Evolutionary conservation across 805 yeast species (phyloP), one percentile per base, ranked within the genome.

Genomic region (Kazachstania kunashirensis): DNA sequence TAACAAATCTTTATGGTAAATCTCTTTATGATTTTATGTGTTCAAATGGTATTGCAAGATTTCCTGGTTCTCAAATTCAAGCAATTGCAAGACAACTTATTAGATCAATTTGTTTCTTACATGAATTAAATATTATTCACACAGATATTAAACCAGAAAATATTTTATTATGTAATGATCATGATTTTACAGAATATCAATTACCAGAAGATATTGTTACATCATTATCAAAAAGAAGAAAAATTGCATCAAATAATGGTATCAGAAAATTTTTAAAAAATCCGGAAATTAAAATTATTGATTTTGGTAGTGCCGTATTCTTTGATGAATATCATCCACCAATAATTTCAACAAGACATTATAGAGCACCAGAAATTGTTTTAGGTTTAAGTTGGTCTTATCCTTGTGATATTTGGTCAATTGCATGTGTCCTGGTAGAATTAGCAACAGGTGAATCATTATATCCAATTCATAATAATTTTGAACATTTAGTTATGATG

Each of bases 61-160:
- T 88, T 58, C 96, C 97, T 0, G 95, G 95, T 0, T 73, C 83
- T 5, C 99, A 92, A 48, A 79, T 89, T 26, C 96, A 84, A 62
- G 82, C 85, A 2, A 77, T 92, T 41, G 79, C 94, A 16, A 77
- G 79, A 53, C 99, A 92, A 61, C 61, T 92, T 40, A 67, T 92
- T 16, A 68, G 86, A 44, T 79, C 92, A 0, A 94, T 89, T 27
- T 82, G 92, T 2, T 89, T 82, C 52, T 65, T 92, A 43, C 99
- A 92, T 58, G 95, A 84, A 52, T 66, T 92, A 55, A 84, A 81
- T 36, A 69, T 92, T 33, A 84, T 92, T 29, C 99, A 92, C 61
- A 92, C 99, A 0, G 99, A 92, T 59, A 68, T 92, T 47, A 92
- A 92, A 62, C 99, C 99, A 1, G 99, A 92, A 59, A 92, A 92